phyloP scores from a whole-genome alignment of 2,329 filamentous ascomycete species.

The Aureobasidium sp. region DNA sequence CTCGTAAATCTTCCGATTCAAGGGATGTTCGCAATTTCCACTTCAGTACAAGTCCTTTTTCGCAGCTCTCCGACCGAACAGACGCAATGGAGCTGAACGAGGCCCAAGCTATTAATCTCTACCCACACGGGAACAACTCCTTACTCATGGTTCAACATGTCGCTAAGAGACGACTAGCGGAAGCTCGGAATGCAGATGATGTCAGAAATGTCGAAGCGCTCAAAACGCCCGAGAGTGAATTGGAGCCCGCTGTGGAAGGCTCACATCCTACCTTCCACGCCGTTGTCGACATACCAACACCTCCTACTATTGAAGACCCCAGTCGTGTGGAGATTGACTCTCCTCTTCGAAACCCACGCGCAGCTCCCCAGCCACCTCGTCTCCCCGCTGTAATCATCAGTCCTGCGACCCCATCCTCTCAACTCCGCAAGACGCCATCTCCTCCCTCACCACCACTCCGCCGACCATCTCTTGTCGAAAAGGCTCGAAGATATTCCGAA shows the following conservation, averaged over 20 bases:
- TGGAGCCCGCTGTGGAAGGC: not conserved
- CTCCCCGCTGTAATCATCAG: slow-evolving; percentile 41
- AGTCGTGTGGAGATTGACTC: slow-evolving; percentile 38
- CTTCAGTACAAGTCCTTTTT: slow-evolving; percentile 15
- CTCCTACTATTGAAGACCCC: not conserved
- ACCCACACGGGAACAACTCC: slow-evolving; percentile 55
- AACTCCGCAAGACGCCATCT: not conserved
- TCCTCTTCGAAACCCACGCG: slow-evolving; percentile 50
- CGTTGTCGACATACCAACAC: slow-evolving; percentile 16
- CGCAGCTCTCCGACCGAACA: slow-evolving; percentile 35
- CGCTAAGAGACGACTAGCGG: not conserved
- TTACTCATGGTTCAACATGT: slow-evolving; percentile 54
- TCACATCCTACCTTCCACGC: slow-evolving; percentile 14
- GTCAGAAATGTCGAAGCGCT: not conserved
- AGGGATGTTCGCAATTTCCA: slow-evolving; percentile 12
- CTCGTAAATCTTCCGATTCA: slow-evolving; percentile 13
- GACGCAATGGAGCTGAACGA: slow-evolving; percentile 51
- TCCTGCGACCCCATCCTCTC: slow-evolving; percentile 41
- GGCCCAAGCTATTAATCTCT: slow-evolving; percentile 52
- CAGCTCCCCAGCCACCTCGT: slow-evolving; percentile 47
- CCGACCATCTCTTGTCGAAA: slow-evolving; percentile 34
- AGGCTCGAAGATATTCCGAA: slow-evolving; percentile 39
- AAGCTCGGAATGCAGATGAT: not conserved
- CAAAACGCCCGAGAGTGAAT: not conserved
- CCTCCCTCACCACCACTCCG: slow-evolving; percentile 22